Conservation (phyloP, 2,329 filamentous ascomycete genomes). For the Neofusicoccum cordaticola region DNA sequence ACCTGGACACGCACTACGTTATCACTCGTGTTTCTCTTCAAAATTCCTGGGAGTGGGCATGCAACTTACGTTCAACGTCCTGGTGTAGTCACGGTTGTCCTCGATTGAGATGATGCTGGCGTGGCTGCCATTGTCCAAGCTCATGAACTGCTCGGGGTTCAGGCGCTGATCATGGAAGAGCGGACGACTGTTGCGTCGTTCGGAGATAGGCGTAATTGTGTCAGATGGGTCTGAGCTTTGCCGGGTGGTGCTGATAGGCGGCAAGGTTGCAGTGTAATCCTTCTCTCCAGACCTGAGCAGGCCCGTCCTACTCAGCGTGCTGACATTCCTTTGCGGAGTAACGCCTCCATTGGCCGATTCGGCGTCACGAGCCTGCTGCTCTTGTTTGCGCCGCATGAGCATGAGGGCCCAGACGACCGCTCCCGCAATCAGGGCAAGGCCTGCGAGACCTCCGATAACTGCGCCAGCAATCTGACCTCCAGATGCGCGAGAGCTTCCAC, state of each 20-base stretch:
- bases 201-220: constrained; percentile 34
- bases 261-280: constrained; percentile 23
- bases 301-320: constrained; percentile 49
- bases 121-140: constrained; percentile 46
- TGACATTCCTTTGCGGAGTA: constrained; percentile 42
- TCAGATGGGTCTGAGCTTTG: constrained; percentile 31
- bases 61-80: constrained; percentile 43
- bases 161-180: constrained; percentile 49
- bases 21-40: neutral
- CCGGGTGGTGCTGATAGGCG: constrained; percentile 25
- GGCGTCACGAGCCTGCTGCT: constrained; percentile 17
- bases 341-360: constrained; percentile 22
- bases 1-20: constrained; percentile 23
- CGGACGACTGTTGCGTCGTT: constrained; percentile 42
- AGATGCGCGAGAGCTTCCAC: constrained; percentile 19
- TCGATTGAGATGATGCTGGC: constrained; percentile 47
- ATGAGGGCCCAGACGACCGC: constrained; percentile 37
- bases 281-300: constrained; percentile 36
- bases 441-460: constrained; percentile 42
- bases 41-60: neutral
- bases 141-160: constrained; percentile 47
- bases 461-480: constrained; percentile 47
- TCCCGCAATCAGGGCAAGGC: constrained; percentile 36
- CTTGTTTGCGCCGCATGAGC: constrained; percentile 27
- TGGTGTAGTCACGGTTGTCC: constrained; percentile 47